A percentile compares a stretch with the other conserved stretches of the same genome.
phyloP scores from a whole-genome alignment of 2,329 filamentous ascomycete genomes.

The Alternaria sp. region DNA sequence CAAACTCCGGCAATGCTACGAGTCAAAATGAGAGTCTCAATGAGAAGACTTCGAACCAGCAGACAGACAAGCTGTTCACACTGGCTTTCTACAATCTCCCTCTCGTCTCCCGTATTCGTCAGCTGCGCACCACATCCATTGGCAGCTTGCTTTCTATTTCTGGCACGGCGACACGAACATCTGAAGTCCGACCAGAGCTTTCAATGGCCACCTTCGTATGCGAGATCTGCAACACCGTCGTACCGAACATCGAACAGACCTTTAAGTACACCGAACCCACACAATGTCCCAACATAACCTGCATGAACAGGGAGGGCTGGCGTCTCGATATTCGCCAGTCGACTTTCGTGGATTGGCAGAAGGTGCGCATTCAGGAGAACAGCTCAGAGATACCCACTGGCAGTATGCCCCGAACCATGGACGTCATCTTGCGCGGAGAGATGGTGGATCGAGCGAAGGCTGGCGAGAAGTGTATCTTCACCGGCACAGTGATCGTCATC shows the following conservation, averaged over 20 bases:
- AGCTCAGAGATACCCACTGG: constrained; percentile 97
- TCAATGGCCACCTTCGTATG: constrained; percentile 92
- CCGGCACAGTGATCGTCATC: constrained; percentile 92
- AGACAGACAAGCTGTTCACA: constrained; percentile 95
- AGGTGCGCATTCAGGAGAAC: constrained; percentile 97
- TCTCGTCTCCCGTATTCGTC: constrained; percentile 82
- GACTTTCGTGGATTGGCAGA: constrained; percentile 99
- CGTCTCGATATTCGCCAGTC: constrained; percentile 95
- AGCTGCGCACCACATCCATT: constrained; percentile 86
- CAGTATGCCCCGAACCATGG: constrained; percentile 98
- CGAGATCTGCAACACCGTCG: constrained; percentile 81
- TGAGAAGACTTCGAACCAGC: constrained; percentile 84
- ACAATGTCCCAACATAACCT: constrained; percentile 87
- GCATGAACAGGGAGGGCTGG: constrained; percentile 92
- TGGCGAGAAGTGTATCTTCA: constrained; percentile 98
- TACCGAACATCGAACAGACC: constrained; percentile 93
- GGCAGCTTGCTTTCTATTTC: constrained; percentile 94
- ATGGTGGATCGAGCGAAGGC: constrained; percentile 98
- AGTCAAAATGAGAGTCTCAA: constrained; percentile 62
- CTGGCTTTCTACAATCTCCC: constrained; percentile 93
- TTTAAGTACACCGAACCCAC: constrained; percentile 97
- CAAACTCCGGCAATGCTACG: constrained; percentile 64
- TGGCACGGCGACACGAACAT: constrained; percentile 94
- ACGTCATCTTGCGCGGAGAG: constrained; percentile 93
- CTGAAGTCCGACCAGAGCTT: constrained; percentile 92